Evolutionary conservation across 1,139 yeast species (phyloP), one percentile per base, ranked within the genome.

Genomic region (Hyphopichia burtonii): DNA sequence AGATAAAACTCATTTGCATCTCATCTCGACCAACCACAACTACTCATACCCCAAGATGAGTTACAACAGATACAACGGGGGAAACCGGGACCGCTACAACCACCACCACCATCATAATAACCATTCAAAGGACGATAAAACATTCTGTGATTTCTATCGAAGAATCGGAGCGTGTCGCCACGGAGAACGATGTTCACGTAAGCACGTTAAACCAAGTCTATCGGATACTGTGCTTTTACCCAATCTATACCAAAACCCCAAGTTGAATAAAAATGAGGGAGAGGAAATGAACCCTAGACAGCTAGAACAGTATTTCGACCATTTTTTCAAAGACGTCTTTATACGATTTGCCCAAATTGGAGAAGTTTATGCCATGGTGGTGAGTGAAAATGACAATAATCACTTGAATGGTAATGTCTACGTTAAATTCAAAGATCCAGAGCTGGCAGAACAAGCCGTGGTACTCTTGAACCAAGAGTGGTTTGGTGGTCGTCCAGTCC

Each of bases 101-200:
- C 12, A 25, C 12, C 28, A n/a, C 10, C n/a, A 30, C 17, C n/a
- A 14, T 30, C n/a, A 30, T 15, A n/a, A 30, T 30, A 15, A 30
- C 14, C 14, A 30, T 11, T 34, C 32, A 45, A n/a, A 63, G 58
- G 63, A 59, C 30, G 63, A 61, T 44, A 52, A 54, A 39, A 43
- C 53, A 10, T 53, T 54, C 19, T 72, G 81, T 52, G 59, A 71
- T 6, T 91, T 91, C 61, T 91, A 84, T 63, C 74, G 77, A 48
- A 87, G 85, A 59, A 87, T 90, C 34, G 98, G 98, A 1, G 95
- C 96, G 0, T 91, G 98, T 58, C 74, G 97, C 45, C 97, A 91
- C 59, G 97, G 97, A 2, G 93, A 85, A 47, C 85, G 83, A 54
- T 91, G 98, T 58, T 83, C 93, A 11, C 72, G 94, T 53, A 76